Evolutionary conservation across 352 stramenopile genomes (phyloP).

Genomic region (Phytophthora tentaculata): DNA sequence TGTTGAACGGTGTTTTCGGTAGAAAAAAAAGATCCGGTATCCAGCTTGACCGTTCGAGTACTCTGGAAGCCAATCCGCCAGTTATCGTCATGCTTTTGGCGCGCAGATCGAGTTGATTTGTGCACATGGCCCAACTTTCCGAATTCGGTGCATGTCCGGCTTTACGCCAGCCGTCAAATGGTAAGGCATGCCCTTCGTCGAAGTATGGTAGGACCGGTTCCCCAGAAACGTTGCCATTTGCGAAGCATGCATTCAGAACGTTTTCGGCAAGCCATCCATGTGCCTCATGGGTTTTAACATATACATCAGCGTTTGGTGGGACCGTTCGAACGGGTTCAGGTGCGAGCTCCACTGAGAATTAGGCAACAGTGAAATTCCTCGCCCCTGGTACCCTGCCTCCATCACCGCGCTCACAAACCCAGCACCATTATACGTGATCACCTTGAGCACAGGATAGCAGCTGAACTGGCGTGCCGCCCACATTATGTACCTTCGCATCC

Average conservation of each 20-base stretch:
- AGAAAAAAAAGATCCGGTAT: too few species aligned
- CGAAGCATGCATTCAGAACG: slow-evolving; percentile 3
- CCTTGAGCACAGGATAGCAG: neutral
- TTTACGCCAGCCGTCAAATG: neutral
- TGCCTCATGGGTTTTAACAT: slow-evolving; percentile 9
- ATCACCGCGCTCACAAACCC: slow-evolving; percentile 3
- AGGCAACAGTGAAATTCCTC: slow-evolving; percentile 1
- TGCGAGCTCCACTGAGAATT: slow-evolving; percentile 11
- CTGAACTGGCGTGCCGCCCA: slow-evolving; percentile 5
- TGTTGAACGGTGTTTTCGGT: too few species aligned
- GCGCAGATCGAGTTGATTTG: too few species aligned
- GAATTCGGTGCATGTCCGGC: neutral
- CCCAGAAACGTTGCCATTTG: neutral
- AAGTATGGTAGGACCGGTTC: neutral
- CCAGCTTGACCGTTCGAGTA: too few species aligned
- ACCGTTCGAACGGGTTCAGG: neutral
- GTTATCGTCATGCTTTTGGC: too few species aligned
- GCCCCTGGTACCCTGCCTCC: neutral
- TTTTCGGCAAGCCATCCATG: neutral
- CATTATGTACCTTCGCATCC: slow-evolving; percentile 5
- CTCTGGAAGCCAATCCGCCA: too few species aligned
- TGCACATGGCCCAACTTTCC: neutral
- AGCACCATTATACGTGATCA: neutral
- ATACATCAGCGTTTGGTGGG: slow-evolving; percentile 2
- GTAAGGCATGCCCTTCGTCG: neutral